Base-by-base conservation (phyloP, 176 grass and related monocot species). In the Tillandsia fasciculata region DNA sequence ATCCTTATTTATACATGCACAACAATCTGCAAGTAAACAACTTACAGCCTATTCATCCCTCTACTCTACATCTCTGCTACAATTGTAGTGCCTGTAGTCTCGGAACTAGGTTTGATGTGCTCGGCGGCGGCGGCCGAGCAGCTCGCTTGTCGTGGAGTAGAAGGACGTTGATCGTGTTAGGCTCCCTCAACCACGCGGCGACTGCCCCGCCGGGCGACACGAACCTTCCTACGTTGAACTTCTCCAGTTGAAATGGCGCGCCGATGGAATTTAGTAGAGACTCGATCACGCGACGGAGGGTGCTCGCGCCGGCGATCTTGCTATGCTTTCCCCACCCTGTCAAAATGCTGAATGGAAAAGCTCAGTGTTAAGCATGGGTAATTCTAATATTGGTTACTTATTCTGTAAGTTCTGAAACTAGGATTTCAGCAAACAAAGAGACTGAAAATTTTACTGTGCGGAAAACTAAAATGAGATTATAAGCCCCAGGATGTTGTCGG, bases 251-350 rank as follows among this genome's bases (percentile, higher is more conserved):
- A 68, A 99, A 99, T 0, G 94, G 94, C 11, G 94, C 94, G 74
- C 94, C 89, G 9, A 99, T 90, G 47, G 84, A 89, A 65, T 77
- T 65, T 10, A 99, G 89, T 9, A 99, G 23, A 0, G 80, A 63
- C 73, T 90, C 90, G 12, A 99, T 81, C 53, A 85, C 94, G 22
- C 23, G 64, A 1, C 90, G 80, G 10, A 99, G 87, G 65, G 94
- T 90, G 77, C 94, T 93, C 11, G 89, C 76, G 14, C 94, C 89
- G 4, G 90, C 76, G 51, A 90, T 75, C 80, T 93, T 99, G 84
- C 94, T 99, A 68, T 99, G 94, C 70, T 86, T 99, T 63, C 94
- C 94, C 94, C 94, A 99, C 54, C 94, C 94, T 48, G 94, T 99
- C 75, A 99, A 82, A 66, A 99, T 93, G 79, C 94, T 91, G 79